Evolutionary conservation across 2,329 filamentous ascomycete genomes (phyloP).

Genomic region (Penicillium brevicompactum): DNA sequence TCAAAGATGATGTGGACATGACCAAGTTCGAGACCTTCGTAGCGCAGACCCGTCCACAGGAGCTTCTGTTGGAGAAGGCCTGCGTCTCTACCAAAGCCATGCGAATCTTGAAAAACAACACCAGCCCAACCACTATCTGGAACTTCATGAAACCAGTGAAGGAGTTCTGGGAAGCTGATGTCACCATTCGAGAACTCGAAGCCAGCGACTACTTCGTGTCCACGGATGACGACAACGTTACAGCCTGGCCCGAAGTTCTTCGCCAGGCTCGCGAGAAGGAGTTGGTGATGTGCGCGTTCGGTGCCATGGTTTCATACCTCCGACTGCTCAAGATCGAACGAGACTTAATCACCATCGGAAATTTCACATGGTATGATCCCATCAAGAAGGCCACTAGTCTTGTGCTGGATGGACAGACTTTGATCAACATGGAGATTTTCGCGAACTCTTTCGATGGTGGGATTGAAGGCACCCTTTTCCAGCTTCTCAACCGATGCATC

Average conservation of each 20-base stretch:
- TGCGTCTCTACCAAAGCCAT: slow-evolving; percentile 83
- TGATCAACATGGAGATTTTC: slow-evolving; percentile 98
- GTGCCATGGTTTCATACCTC: slow-evolving; percentile 85
- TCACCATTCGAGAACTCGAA: slow-evolving; percentile 77
- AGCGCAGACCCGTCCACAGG: slow-evolving; percentile 85
- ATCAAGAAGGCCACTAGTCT: slow-evolving; percentile 88
- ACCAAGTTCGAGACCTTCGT: slow-evolving; percentile 98
- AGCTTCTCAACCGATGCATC: slow-evolving; percentile 87
- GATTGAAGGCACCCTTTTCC: slow-evolving; percentile 82
- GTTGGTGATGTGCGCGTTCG: slow-evolving; percentile 84
- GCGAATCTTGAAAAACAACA: slow-evolving; percentile 95
- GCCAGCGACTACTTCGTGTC: slow-evolving; percentile 76
- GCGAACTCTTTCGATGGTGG: slow-evolving; percentile 89
- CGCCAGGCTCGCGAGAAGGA: slow-evolving; percentile 75
- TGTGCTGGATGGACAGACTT: slow-evolving; percentile 89
- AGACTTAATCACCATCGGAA: slow-evolving; percentile 82
- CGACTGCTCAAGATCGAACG: slow-evolving; percentile 84
- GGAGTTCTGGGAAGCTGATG: slow-evolving; percentile 90
- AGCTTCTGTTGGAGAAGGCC: slow-evolving; percentile 86
- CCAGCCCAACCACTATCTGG: slow-evolving; percentile 89
- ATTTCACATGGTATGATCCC: slow-evolving; percentile 88
- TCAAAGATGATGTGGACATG: slow-evolving; percentile 86
- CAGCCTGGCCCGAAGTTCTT: slow-evolving; percentile 77
- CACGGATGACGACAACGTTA: slow-evolving; percentile 57
- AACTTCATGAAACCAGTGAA: slow-evolving; percentile 83